phyloP scores from a whole-genome alignment of 176 grass and related monocot species.

The Cymbopogon citratus region DNA sequence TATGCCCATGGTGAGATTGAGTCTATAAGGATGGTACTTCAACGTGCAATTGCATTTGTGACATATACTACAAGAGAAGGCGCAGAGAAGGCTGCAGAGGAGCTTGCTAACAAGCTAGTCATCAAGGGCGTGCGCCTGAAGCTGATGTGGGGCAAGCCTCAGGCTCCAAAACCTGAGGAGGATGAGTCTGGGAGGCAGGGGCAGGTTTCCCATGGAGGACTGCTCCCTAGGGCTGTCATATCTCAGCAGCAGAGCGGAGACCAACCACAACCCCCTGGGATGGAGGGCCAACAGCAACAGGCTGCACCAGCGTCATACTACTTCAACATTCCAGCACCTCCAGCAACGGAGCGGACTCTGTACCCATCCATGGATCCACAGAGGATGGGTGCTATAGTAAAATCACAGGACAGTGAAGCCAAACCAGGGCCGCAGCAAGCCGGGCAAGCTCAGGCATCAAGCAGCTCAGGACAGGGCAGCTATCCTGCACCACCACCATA shows the following conservation, averaged over 20 bases:
- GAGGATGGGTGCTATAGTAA: conserved; percentile 85
- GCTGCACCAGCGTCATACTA: conserved; percentile 40
- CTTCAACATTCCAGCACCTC: conserved; percentile 86
- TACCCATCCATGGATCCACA: conserved; percentile 97
- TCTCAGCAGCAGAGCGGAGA: conserved; percentile 76
- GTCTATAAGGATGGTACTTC: conserved; percentile 89
- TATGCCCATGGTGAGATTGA: conserved; percentile 95
- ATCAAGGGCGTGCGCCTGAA: conserved; percentile 86
- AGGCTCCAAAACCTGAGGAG: conserved; percentile 61
- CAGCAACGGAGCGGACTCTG: conserved; percentile 39
- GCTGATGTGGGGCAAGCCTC: conserved; percentile 96
- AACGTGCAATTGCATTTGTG: conserved; percentile 77
- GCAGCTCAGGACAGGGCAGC: conserved; percentile 37
- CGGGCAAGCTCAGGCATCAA: conserved; percentile 46
- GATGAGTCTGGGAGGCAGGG: conserved; percentile 63
- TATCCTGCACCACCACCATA: conserved; percentile 49
- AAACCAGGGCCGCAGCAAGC: conserved; percentile 35
- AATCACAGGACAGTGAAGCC: conserved; percentile 42
- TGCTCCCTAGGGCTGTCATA: conserved; percentile 88
- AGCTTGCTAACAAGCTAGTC: conserved; percentile 91
- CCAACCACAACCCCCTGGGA: conserved; percentile 57
- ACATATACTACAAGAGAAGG: conserved; percentile 92
- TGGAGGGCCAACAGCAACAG: conserved; percentile 44
- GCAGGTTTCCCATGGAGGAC: conserved; percentile 61
- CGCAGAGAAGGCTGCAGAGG: conserved; percentile 87